phyloP scores from a whole-genome alignment of 345 rosid species.

The Arabis hirsuta region DNA sequence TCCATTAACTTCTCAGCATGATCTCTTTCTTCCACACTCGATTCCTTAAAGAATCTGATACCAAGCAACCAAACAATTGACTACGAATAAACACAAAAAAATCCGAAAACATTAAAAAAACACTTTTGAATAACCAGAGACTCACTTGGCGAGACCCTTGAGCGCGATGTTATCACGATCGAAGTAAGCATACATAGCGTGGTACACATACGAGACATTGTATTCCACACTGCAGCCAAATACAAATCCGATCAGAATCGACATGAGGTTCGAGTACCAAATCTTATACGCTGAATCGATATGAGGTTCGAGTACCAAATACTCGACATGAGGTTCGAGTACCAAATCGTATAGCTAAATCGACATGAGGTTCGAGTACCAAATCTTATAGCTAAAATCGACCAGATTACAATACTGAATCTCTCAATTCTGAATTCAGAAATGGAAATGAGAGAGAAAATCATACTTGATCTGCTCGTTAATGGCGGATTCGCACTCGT shows the following conservation, averaged over 20 bases:
- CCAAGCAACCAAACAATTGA: conserved; percentile 10
- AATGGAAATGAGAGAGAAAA: background rate
- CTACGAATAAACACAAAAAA: background rate
- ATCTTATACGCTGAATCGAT: conserved; percentile 15
- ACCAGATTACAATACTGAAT: conserved; percentile 11
- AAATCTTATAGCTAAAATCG: conserved; percentile 20
- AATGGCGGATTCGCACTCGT: conserved; percentile 77
- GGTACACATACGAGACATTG: conserved; percentile 89
- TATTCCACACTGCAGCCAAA: conserved; percentile 75
- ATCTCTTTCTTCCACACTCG: conserved; percentile 88
- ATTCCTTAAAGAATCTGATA: conserved; percentile 85
- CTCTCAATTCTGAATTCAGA: background rate
- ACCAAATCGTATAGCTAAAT: conserved; percentile 22
- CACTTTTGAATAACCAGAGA: background rate
- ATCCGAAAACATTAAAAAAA: background rate
- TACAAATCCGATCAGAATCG: background rate
- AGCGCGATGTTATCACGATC: conserved; percentile 92
- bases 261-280: conserved; percentile 12
- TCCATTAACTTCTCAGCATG: conserved; percentile 96
- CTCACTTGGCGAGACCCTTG: conserved; percentile 93
- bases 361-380: conserved; percentile 5
- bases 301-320: conserved; percentile 15
- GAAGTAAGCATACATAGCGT: conserved; percentile 86
- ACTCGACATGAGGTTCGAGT: conserved; percentile 2
- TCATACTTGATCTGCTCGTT: conserved; percentile 92